These are phyloP conservation scores for Neckera pumila DNA, from an alignment of 225 moss, liverwort and hornwort genomes.

Conservation along the genomic window DNA sequence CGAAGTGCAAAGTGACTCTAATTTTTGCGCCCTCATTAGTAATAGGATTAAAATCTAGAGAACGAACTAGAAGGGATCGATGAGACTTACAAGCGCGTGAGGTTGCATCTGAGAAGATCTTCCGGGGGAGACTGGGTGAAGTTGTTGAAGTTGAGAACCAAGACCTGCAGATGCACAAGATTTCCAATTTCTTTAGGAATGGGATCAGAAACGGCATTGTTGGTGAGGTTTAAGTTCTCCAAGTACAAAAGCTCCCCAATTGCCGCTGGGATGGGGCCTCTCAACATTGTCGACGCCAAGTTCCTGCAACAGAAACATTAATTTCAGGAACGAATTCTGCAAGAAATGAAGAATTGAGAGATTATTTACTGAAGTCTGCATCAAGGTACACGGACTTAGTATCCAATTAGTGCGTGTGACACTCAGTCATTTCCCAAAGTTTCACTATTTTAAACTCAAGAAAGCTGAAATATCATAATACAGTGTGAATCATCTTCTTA, in stretches of 20 bases:
- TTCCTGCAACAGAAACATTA: background rate
- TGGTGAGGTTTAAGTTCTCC: background rate
- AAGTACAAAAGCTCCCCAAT: background rate
- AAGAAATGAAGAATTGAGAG: background rate
- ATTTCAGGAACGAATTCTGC: too few species aligned
- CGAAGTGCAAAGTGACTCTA: background rate
- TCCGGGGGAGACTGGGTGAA: background rate
- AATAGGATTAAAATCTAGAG: background rate
- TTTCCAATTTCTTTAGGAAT: background rate
- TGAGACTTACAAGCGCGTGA: background rate
- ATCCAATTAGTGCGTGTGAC: background rate
- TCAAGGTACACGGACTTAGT: background rate
- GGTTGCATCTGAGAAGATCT: constrained; percentile 6
- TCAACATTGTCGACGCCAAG: background rate
- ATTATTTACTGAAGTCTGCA: background rate
- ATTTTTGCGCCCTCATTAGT: background rate
- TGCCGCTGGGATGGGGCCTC: background rate
- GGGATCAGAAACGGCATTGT: background rate
- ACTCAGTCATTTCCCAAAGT: background rate
- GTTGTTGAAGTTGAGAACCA: background rate
- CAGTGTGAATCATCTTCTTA: background rate
- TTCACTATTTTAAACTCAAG: background rate
- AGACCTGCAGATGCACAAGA: background rate
- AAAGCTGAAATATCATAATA: background rate
- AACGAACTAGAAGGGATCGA: background rate